These are phyloP conservation scores for Cinchona pubescens DNA, from an alignment of 257 asterid genomes.

Conservation along the genomic window DNA sequence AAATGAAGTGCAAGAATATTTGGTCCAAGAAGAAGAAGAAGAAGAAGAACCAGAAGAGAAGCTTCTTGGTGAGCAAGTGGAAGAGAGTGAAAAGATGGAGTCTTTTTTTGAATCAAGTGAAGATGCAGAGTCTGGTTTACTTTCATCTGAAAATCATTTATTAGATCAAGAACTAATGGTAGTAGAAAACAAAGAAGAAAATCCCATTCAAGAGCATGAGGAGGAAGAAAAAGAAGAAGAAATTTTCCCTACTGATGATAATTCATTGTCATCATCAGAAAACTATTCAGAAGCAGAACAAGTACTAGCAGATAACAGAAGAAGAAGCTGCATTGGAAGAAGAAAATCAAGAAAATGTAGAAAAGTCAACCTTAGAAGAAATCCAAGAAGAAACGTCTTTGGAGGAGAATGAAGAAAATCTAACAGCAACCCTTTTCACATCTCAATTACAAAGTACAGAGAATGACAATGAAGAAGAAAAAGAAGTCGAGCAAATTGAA, in stretches of 20 bases:
- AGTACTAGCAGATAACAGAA: conserved; percentile 9
- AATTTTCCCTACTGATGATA: neutral
- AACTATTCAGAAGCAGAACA: conserved; percentile 24
- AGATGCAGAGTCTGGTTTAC: conserved; percentile 49
- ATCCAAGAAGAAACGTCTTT: conserved; percentile 11
- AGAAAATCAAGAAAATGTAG: conserved; percentile 16
- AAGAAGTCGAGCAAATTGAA: conserved; percentile 8
- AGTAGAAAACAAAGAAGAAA: conserved; percentile 28
- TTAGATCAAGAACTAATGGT: conserved; percentile 46
- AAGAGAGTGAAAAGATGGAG: neutral
- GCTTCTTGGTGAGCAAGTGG: conserved; percentile 1
- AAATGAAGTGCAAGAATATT: conserved; percentile 22
- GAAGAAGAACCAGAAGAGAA: conserved; percentile 19
- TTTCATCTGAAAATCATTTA: conserved; percentile 46
- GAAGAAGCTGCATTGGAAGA: conserved; percentile 27
- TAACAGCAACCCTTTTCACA: conserved; percentile 1
- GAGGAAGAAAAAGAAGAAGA: conserved; percentile 30
- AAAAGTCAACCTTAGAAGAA: conserved; percentile 14
- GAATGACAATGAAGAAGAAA: neutral
- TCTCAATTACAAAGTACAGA: conserved; percentile 14
- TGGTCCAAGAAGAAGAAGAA: conserved; percentile 8
- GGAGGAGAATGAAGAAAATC: conserved; percentile 11
- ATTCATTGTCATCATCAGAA: conserved; percentile 35
- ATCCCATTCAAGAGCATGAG: conserved; percentile 30
- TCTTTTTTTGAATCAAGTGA: conserved; percentile 27